These are phyloP conservation scores for Cryptococcus jaspeensis DNA, from an alignment of 1,284 basidiomycete species.

Conservation along the genomic window DNA sequence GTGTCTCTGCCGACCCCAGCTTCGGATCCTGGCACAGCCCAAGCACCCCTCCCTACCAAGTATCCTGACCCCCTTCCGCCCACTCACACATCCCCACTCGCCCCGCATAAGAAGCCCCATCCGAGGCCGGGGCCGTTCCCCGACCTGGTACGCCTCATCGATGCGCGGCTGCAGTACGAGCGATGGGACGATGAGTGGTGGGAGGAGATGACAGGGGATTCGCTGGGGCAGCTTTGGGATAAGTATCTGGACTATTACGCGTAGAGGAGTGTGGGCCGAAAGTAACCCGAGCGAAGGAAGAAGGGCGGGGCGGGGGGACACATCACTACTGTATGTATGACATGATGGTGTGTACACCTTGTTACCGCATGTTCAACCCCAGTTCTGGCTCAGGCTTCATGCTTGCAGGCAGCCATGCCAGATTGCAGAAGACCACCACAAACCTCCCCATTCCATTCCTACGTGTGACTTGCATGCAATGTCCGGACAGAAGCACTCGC, in stretches of 20 bases:
- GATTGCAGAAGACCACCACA: too few species aligned
- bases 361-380: too few species aligned
- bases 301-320: not conserved
- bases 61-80: slow-evolving; percentile 9
- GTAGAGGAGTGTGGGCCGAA: not conserved
- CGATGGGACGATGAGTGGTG: slow-evolving; percentile 32
- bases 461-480: too few species aligned
- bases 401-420: too few species aligned
- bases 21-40: not conserved
- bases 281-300: slow-evolving; percentile 10
- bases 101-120: not conserved
- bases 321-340: too few species aligned
- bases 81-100: not conserved
- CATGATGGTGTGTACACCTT: too few species aligned
- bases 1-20: not conserved
- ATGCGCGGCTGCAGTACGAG: slow-evolving; percentile 27
- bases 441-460: too few species aligned
- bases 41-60: slow-evolving; percentile 11
- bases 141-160: slow-evolving; percentile 27
- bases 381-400: too few species aligned
- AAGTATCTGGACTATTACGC: slow-evolving; percentile 33
- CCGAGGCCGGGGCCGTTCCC: slow-evolving; percentile 28
- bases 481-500: too few species aligned
- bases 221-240: slow-evolving; percentile 28
- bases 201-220: slow-evolving; percentile 31